Evolutionary conservation across 805 yeast species (phyloP).

Genomic region (Helenozyma rhizophorensis): DNA sequence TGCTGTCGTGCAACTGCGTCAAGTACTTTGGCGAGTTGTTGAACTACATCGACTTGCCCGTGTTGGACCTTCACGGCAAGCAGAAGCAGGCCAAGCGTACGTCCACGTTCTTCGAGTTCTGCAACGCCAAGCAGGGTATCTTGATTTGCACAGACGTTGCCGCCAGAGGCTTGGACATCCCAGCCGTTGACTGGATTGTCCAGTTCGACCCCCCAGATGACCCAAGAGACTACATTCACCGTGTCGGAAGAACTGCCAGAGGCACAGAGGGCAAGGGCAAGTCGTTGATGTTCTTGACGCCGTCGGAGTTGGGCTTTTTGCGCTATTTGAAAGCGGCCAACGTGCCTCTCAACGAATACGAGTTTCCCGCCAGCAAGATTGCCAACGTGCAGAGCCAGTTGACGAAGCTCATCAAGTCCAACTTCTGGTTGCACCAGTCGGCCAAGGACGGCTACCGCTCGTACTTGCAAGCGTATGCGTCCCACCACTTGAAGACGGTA

Average conservation of each 20-base stretch:
- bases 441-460: constrained; percentile 98
- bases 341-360: constrained; percentile 96
- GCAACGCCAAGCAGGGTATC: constrained; percentile 94
- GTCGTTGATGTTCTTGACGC: constrained; percentile 91
- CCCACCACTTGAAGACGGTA: constrained; percentile 93
- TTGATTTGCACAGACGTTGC: constrained; percentile 97
- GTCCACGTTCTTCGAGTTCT: constrained; percentile 95
- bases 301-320: constrained; percentile 89
- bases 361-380: constrained; percentile 88
- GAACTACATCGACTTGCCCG: constrained; percentile 96
- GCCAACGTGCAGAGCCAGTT: constrained; percentile 95
- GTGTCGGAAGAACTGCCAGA: constrained; percentile 99
- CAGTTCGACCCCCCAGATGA: constrained; percentile 99
- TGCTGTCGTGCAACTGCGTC: constrained; percentile 95
- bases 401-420: constrained; percentile 84
- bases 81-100: constrained; percentile 99
- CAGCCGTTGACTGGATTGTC: constrained; percentile 98
- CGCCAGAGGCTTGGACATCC: constrained; percentile 98
- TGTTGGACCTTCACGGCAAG: constrained; percentile 92
- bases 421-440: constrained; percentile 89
- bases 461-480: constrained; percentile 94
- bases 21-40: constrained; percentile 92
- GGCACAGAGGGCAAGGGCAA: constrained; percentile 86
- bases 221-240: constrained; percentile 97
- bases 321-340: constrained; percentile 94